Evolutionary conservation across 2,329 filamentous ascomycete genomes (phyloP).

Genomic region (Pseudocercospora fuligena): DNA sequence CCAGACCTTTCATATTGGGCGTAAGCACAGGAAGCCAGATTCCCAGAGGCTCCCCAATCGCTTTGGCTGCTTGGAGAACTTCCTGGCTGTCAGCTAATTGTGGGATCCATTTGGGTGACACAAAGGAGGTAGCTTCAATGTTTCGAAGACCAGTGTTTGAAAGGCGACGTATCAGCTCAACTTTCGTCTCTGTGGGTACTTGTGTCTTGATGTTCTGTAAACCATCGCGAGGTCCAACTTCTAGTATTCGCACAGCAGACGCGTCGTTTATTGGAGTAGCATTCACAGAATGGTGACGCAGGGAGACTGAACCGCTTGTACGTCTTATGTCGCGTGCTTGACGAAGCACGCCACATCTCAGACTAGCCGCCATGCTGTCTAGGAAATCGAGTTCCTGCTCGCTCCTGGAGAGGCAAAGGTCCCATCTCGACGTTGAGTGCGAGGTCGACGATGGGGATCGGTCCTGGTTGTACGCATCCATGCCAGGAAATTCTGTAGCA

Average conservation of each 20-base stretch:
- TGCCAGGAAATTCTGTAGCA: slow-evolving; percentile 1
- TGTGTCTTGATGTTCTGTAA: slow-evolving; percentile 59
- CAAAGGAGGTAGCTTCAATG: slow-evolving; percentile 59
- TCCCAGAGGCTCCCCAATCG: slow-evolving; percentile 15
- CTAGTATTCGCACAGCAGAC: slow-evolving; percentile 45
- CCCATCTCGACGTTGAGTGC: background rate
- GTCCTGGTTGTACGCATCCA: slow-evolving; percentile 12
- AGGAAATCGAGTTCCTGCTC: slow-evolving; percentile 5
- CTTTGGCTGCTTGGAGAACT: slow-evolving; percentile 23
- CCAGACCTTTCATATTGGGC: slow-evolving; percentile 50
- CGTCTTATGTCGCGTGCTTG: background rate
- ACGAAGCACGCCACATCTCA: slow-evolving; percentile 12
- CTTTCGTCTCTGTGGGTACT: slow-evolving; percentile 54
- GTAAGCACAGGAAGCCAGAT: slow-evolving; percentile 44
- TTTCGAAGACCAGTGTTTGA: slow-evolving; percentile 55
- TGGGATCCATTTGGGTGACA: slow-evolving; percentile 60
- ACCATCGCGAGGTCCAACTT: slow-evolving; percentile 60
- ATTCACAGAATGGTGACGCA: slow-evolving; percentile 9
- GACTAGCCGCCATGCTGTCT: slow-evolving; percentile 15
- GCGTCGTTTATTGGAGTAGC: background rate
- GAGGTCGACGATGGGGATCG: background rate
- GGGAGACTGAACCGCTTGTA: background rate
- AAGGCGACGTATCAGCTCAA: slow-evolving; percentile 55
- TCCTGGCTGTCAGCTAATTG: slow-evolving; percentile 44
- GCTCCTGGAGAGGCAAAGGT: background rate